Evolutionary conservation across 164 flowering plant genomes (phyloP).

Genomic region (Piper longum): DNA sequence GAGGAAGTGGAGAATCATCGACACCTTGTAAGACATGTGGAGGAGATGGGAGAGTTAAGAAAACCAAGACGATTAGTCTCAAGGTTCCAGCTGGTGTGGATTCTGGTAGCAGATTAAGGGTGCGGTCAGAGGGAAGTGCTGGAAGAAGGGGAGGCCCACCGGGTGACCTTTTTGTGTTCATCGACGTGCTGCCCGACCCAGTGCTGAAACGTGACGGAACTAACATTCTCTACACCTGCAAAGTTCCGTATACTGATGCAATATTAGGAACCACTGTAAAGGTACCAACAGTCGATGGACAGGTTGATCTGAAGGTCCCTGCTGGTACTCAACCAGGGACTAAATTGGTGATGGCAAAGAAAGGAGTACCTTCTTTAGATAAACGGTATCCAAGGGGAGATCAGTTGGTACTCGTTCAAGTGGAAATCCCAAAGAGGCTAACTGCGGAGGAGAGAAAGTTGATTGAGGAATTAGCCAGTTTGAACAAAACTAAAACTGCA

Average conservation of each 20-base stretch:
- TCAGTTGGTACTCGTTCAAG: constrained; percentile 83
- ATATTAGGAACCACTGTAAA: constrained; percentile 74
- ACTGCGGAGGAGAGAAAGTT: constrained; percentile 78
- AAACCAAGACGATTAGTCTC: constrained; percentile 65
- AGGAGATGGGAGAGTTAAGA: constrained; percentile 84
- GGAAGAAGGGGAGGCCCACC: constrained; percentile 81
- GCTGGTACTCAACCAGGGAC: constrained; percentile 88
- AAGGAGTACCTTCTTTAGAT: constrained; percentile 77
- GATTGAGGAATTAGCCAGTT: constrained; percentile 63
- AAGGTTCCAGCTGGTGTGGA: constrained; percentile 95
- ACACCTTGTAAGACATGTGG: constrained; percentile 78
- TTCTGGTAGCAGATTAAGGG: constrained; percentile 74
- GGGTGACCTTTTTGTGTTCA: constrained; percentile 72
- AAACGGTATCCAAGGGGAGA: constrained; percentile 78
- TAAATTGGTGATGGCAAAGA: constrained; percentile 81
- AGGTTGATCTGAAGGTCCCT: constrained; percentile 80
- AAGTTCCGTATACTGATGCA: constrained; percentile 83
- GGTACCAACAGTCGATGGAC: constrained; percentile 94
- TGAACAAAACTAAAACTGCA: constrained; percentile 56
- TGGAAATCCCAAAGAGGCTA: constrained; percentile 78
- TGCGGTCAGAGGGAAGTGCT: constrained; percentile 78
- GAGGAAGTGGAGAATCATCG: constrained; percentile 64
- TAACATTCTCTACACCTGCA: constrained; percentile 78
- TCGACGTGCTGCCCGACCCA: constrained; percentile 71
- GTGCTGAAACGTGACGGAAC: constrained; percentile 86